phyloP scores from a whole-genome alignment of 805 yeast genomes.

The Metschnikowia dekortorum region DNA sequence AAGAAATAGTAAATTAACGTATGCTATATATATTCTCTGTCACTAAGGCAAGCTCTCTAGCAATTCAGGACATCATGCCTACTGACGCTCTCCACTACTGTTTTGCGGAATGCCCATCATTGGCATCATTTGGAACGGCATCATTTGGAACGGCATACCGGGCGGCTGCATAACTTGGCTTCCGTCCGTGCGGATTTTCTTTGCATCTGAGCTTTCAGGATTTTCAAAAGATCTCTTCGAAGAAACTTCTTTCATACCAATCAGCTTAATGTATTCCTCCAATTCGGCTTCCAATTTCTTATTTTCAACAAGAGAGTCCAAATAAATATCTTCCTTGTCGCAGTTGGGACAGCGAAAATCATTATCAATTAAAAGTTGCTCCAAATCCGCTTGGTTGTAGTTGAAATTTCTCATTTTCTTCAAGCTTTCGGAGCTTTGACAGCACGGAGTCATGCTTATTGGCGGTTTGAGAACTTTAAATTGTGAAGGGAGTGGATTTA shows the following conservation, averaged over 20 bases:
- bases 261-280: constrained; percentile 43
- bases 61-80: neutral
- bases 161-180: constrained; percentile 11
- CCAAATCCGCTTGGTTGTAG: constrained; percentile 36
- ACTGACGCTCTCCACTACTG: constrained; percentile 4
- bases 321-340: constrained; percentile 61
- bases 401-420: constrained; percentile 45
- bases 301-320: constrained; percentile 68
- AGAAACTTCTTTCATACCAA: constrained; percentile 34
- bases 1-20: neutral
- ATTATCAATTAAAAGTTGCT: constrained; percentile 57
- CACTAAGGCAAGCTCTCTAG: neutral
- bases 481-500: constrained; percentile 54
- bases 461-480: constrained; percentile 61
- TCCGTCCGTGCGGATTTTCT: constrained; percentile 22
- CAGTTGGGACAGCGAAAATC: constrained; percentile 94
- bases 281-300: constrained; percentile 55
- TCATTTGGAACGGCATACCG: constrained; percentile 15
- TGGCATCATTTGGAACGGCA: constrained; percentile 19
- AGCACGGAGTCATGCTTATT: constrained; percentile 74
- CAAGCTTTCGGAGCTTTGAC: constrained; percentile 53
- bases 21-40: neutral
- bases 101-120: constrained; percentile 17
- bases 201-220: constrained; percentile 19
- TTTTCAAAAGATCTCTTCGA: constrained; percentile 11